These are phyloP conservation scores for Pterocarpus santalinus DNA, from an alignment of 306 rosid genomes.

Conservation along the genomic window DNA sequence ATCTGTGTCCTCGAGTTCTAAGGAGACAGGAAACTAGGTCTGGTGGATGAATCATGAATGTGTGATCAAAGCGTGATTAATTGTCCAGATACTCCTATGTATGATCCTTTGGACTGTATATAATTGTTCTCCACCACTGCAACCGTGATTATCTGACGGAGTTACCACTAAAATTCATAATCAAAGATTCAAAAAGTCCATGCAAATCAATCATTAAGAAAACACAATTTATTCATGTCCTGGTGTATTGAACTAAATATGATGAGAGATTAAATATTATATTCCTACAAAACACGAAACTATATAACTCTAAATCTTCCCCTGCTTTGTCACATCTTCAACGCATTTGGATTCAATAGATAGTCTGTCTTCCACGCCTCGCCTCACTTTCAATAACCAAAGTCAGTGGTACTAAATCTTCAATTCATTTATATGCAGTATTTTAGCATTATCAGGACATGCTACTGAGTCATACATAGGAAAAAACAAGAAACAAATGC, in stretches of 20 bases:
- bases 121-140: too few species aligned
- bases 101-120: too few species aligned
- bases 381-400: slow-evolving; percentile 13
- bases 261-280: neutral
- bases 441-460: neutral
- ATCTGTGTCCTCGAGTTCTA: too few species aligned
- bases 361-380: slow-evolving; percentile 16
- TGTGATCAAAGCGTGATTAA: too few species aligned
- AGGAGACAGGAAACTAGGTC: too few species aligned
- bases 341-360: neutral
- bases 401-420: slow-evolving; percentile 9
- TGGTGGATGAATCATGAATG: too few species aligned
- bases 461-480: neutral
- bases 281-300: slow-evolving; percentile 2
- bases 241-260: neutral
- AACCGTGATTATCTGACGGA: too few species aligned
- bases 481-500: too few species aligned
- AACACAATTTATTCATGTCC: neutral
- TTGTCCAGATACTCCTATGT: too few species aligned
- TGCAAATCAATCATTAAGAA: neutral
- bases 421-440: neutral
- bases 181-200: too few species aligned
- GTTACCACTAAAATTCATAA: too few species aligned
- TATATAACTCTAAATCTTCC: slow-evolving; percentile 7
- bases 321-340: neutral